phyloP scores from a whole-genome alignment of 1,284 basidiomycete genomes.

The Tetrapyrgos nigripes region DNA sequence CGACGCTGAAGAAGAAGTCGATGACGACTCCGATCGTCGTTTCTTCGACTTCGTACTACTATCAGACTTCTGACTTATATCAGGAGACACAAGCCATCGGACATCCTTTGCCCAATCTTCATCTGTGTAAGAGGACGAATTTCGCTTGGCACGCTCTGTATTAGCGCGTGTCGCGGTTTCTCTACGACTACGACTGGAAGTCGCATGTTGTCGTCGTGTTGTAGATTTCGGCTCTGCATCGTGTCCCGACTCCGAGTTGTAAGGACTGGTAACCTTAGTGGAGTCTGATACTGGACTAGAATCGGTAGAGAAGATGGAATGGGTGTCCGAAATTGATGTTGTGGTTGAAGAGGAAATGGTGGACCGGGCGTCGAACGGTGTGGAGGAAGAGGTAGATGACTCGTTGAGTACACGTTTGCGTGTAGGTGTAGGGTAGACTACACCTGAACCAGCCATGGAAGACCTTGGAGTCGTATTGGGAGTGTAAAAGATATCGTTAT shows the following conservation, averaged over 20 bases:
- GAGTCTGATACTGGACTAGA: conserved; percentile 38
- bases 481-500: conserved; percentile 59
- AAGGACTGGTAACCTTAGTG: conserved; percentile 37
- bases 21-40: no score
- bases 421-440: conserved; percentile 28
- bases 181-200: background rate
- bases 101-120: conserved; percentile 71
- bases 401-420: conserved; percentile 19
- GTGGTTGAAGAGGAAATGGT: conserved; percentile 32
- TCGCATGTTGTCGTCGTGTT: conserved; percentile 12
- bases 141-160: conserved; percentile 11
- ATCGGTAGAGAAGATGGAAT: conserved; percentile 37
- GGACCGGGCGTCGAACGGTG: conserved; percentile 38
- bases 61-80: conserved; percentile 21
- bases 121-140: conserved; percentile 37
- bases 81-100: conserved; percentile 60
- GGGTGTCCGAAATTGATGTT: conserved; percentile 22
- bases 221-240: conserved; percentile 22
- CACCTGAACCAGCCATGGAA: conserved; percentile 51
- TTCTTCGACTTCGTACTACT: background rate
- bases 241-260: conserved; percentile 32
- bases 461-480: conserved; percentile 53
- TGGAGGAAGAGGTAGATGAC: conserved; percentile 37
- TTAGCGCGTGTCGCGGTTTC: conserved; percentile 10
- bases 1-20: conserved; percentile 19